Evolutionary conservation across 805 yeast species (phyloP), one percentile per base, ranked within the genome.

Genomic region (Clavispora carvajalis): DNA sequence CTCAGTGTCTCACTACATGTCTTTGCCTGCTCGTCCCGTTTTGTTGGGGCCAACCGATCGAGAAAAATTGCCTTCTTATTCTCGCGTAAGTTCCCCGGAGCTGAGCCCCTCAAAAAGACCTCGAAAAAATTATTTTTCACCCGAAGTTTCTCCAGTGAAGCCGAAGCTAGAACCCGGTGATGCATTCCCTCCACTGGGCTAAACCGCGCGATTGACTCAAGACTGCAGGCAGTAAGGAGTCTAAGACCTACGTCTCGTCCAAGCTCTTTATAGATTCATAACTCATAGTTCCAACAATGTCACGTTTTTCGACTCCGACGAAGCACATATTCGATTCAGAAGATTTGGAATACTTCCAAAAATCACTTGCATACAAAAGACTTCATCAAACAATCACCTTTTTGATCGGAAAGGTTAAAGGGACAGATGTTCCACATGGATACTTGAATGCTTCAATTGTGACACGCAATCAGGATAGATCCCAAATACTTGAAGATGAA

Each of bases 391-490:
- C 45, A 13, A 45, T 51, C 31, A 29, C 43, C 2, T 28, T 31
- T 18, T 16, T 67, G 10, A 37, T 64, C 5, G 48, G 49, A 7
- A 48, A 52, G 35, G 69, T 68, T 9, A 54, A 56, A 38, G 64
- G 59, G 3, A 37, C 30, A 4, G 67, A 63, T 31, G 59, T 67
- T 2, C 71, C 71, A 0, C 35, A 37, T 1, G 73, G 71, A 3
- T 61, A 59, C 1, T 51, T 78, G 15, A 57, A 65, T 31, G 33
- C 22, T 48, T 48, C 15, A 34, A 54, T 36, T 36, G 58, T 22
- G 47, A 58, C 53, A 8, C 40, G 48, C 19, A 26, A 17, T 16
- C 18, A 36, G 15, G 17, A 17, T 13, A 29, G 17, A 3, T 16
- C 29, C 10, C 19, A 19, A 12, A 9, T 38, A 1, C 17, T 31